Base-by-base conservation (phyloP, 2,329 filamentous ascomycete species). In the Ophiostoma himal-ulmi region DNA sequence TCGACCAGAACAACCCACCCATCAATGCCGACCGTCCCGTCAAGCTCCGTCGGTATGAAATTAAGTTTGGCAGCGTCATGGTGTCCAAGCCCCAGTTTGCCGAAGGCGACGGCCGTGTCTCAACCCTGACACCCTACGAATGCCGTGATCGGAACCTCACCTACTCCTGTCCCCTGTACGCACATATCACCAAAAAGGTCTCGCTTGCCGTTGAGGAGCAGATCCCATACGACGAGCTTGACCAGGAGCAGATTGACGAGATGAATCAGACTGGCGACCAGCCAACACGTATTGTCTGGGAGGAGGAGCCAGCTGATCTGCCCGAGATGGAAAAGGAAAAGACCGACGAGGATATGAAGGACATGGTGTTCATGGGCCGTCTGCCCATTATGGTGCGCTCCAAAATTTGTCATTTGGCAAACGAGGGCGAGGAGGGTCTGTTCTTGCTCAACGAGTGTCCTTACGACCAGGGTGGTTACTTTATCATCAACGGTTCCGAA, bases 321-420 rank as follows among this genome's bases (percentile, higher is more conserved):
- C 83, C 84, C 26, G 85, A 87, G 30, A 79, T 82, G 14, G 82
- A 84, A 68, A 82, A 83, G 70, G 81, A 83, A 67, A 83, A 85
- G 73, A 80, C 62, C 20, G 84, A 85, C n/a, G 82, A 86, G 71
- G 83, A 85, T 26, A 86, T 89, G 76, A 85, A 87, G 72, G 87
- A 91, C 75, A 88, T 89, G 76, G 90, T 97, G 52, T 98, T 96
- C 79, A 93, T 98, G 73, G 95, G 95, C 75, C 96, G 96, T 79
- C 86, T 99, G 76, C 95, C 95, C 2, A 93, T 98, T 78, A 99
- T 99, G 95, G 86, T 99, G 76, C 97, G 97, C 82, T 97, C 94
- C 39, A 92, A 94, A 80, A 95, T 96, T 76, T 99, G 95, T 80
- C 92, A 96, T 74, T 81, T 99, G 75, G 91, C 91, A 75, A 89